Percentiles rank a stretch among this genome's conserved stretches.
Evolutionary conservation across 139 green algal species (phyloP).

Genomic region (Monoraphidium neglectum): DNA sequence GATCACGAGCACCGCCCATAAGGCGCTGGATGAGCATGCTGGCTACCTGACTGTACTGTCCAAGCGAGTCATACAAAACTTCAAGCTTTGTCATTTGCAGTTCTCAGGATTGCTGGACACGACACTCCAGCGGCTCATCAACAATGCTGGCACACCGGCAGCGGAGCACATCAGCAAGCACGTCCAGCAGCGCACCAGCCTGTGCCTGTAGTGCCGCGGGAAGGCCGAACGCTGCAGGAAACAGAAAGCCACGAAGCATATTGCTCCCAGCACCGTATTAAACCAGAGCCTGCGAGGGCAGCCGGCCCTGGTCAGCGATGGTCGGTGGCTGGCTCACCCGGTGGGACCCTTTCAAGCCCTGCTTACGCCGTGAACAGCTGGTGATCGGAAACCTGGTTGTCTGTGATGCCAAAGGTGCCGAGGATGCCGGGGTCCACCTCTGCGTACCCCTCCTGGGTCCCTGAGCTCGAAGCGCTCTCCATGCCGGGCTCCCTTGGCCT

Average conservation of each 20-base stretch:
- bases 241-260: constrained; percentile 26
- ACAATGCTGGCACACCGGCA: neutral
- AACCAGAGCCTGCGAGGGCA: constrained; percentile 26
- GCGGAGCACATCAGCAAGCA: no score
- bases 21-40: neutral
- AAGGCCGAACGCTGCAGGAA: constrained; percentile 27
- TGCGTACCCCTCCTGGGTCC: neutral
- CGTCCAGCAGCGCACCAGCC: constrained; percentile 2
- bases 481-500: neutral
- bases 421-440: neutral
- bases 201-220: constrained; percentile 29
- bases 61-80: neutral
- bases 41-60: neutral
- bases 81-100: neutral
- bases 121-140: no score
- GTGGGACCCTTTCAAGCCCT: neutral
- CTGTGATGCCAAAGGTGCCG: constrained; percentile 3
- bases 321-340: neutral
- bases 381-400: constrained; percentile 24
- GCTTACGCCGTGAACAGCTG: constrained; percentile 32
- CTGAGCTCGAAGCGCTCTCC: neutral
- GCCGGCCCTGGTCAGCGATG: neutral
- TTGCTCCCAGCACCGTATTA: constrained; percentile 16
- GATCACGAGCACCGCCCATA: neutral
- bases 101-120: neutral